Conservation (phyloP, 768 basidiomycete species). For the Lactarius evosmus region DNA sequence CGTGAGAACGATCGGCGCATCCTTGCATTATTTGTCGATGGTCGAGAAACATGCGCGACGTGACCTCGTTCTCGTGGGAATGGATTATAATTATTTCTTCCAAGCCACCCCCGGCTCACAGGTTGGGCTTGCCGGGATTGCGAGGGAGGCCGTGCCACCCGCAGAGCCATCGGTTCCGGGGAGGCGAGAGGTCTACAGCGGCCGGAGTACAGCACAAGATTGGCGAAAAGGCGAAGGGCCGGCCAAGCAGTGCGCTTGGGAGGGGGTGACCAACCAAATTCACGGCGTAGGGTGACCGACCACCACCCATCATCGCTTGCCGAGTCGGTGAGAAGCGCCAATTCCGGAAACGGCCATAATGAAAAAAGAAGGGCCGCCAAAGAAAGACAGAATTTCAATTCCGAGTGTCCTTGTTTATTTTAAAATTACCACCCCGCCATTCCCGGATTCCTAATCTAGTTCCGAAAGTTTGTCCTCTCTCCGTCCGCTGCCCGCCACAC, state of each 20-base stretch:
- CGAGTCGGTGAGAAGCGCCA: slow-evolving; percentile 13
- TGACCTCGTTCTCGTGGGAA: slow-evolving; percentile 10
- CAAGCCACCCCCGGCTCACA: not conserved
- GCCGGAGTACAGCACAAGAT: not conserved
- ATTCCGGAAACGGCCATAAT: slow-evolving; percentile 20
- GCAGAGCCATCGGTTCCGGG: not conserved
- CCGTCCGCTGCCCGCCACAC: not conserved
- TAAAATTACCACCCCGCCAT: slow-evolving; percentile 3
- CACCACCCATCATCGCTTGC: slow-evolving; percentile 11
- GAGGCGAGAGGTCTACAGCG: not conserved
- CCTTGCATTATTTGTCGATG: slow-evolving; percentile 9
- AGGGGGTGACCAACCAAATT: not conserved
- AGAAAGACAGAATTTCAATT: slow-evolving; percentile 1
- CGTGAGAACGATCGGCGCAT: slow-evolving; percentile 25
- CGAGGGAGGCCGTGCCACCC: not conserved
- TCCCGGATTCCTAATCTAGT: slow-evolving; percentile 1
- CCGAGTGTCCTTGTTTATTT: slow-evolving; percentile 2
- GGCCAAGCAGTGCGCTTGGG: not conserved
- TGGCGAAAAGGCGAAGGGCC: not conserved
- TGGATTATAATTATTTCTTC: not conserved
- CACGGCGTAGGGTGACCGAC: not conserved
- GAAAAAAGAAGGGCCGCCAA: slow-evolving; percentile 12
- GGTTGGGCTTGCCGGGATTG: too few relatives aligned
- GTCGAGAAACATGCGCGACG: slow-evolving; percentile 4
- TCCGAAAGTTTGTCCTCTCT: not conserved